Evolutionary conservation across 768 basidiomycete genomes (phyloP), one percentile per base, ranked within the genome.

Genomic region (Lanmaoa pseudosensibilis): DNA sequence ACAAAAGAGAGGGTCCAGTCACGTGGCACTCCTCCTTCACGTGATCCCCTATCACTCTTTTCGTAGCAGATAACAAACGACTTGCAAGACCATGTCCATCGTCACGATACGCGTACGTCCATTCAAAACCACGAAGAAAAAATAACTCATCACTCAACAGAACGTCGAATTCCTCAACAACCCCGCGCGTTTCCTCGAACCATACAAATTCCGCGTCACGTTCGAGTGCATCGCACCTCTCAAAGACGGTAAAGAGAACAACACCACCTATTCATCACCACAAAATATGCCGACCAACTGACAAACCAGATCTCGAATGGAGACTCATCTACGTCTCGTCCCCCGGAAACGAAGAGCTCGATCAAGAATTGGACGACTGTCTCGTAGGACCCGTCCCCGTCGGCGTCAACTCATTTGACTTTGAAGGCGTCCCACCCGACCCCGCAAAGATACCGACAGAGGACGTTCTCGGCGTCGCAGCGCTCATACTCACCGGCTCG

Each of bases 381-480:
- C 87, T 98, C 64, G 97, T 99, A 33, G 97, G 97, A 2, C 97
- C 97, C 4, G 91, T 99, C 25, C 97, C 97, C 15, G 80, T 87
- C n/a, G 97, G 97, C 50, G 84, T 98, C 66, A 98, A 98, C 77
- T 89, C 94, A 2, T 99, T 99, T 71, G 94, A 96, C 67, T 99
- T 99, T 75, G 88, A 92, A 71, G 92, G 92, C 19, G 81, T 84
- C 11, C 78, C 96, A 0, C 96, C 96, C 0, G 82, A 88, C 54
- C 90, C 93, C 11, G 76, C 84, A 32, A 88, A 86, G 64, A 94
- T 98, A 62, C 95, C 94, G 2, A 66, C 83, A 33, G 87, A 92
- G 58, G 96, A 98, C 68, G 92, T 96, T 33, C 81, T 99, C 13
- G 97, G 97, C 45, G 95, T 99, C 18, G 92, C 96, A 2, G 97